These are phyloP conservation scores for Penicillium robsamsonii DNA, from an alignment of 495 filamentous ascomycete genomes.

Conservation along the genomic window DNA sequence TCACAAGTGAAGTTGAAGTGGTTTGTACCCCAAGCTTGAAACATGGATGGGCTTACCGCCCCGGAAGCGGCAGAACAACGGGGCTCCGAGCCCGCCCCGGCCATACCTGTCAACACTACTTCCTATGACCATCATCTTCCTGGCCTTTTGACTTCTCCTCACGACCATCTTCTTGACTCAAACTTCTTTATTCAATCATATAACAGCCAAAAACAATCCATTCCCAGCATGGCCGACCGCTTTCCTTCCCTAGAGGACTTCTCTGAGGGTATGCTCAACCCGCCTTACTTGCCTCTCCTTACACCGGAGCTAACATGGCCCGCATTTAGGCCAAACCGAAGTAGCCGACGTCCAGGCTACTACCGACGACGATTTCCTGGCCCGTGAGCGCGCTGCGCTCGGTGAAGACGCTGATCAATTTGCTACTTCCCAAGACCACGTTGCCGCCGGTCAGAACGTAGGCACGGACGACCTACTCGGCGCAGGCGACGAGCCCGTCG, in stretches of 20 bases:
- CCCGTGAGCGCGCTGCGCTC: slow-evolving; percentile 80
- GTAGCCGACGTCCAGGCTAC: slow-evolving; percentile 44
- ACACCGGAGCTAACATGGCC: slow-evolving; percentile 22
- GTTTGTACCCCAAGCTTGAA: slow-evolving; percentile 13
- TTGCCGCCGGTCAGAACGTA: slow-evolving; percentile 41
- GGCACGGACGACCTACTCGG: slow-evolving; percentile 72
- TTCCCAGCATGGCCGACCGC: slow-evolving; percentile 77
- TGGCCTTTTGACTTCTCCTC: background rate
- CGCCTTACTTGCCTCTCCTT: slow-evolving; percentile 16
- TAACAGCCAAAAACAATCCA: background rate
- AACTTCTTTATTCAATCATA: slow-evolving; percentile 2
- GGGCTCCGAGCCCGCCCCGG: slow-evolving; percentile 25
- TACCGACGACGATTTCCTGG: slow-evolving; percentile 72
- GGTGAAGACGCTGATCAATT: slow-evolving; percentile 94
- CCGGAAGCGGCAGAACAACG: slow-evolving; percentile 33
- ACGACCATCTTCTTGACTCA: background rate
- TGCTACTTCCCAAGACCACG: slow-evolving; percentile 71
- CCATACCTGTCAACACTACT: slow-evolving; percentile 29
- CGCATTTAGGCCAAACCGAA: slow-evolving; percentile 58
- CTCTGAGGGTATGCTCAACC: slow-evolving; percentile 68
- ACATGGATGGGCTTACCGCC: slow-evolving; percentile 34
- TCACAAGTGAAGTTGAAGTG: slow-evolving; percentile 17
- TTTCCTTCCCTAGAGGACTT: slow-evolving; percentile 98
- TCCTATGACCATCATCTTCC: slow-evolving; percentile 7
- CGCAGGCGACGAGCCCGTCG: slow-evolving; percentile 42